These are phyloP conservation scores for Exophiala aquamarina DNA, from an alignment of 2,329 filamentous ascomycete species.

Conservation along the genomic window DNA sequence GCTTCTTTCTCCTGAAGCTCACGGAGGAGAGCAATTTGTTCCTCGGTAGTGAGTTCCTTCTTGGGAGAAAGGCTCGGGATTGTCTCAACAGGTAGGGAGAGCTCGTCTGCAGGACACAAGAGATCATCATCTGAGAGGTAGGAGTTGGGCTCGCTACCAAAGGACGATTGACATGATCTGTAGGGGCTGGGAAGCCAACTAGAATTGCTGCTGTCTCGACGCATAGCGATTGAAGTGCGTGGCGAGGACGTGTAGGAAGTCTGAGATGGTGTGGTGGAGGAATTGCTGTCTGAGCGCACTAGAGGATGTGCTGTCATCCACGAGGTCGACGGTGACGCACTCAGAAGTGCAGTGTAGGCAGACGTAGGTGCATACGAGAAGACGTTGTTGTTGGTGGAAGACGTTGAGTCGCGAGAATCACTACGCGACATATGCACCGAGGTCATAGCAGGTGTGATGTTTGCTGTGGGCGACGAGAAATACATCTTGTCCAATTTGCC, in stretches of 20 bases:
- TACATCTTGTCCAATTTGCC: constrained; percentile 20
- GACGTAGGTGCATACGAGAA: constrained; percentile 17
- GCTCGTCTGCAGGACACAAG: constrained; percentile 17
- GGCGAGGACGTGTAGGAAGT: constrained; percentile 9
- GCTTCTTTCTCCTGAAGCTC: constrained; percentile 28
- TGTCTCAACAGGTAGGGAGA: constrained; percentile 24
- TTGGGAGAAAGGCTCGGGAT: constrained; percentile 23
- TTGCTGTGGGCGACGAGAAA: constrained; percentile 27
- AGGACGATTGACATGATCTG: constrained; percentile 27
- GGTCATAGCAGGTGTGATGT: constrained; percentile 27
- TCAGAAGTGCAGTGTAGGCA: constrained; percentile 22
- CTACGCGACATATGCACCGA: constrained; percentile 30
- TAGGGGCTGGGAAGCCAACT: constrained; percentile 28
- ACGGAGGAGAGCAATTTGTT: constrained; percentile 28
- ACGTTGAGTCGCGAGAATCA: constrained; percentile 28
- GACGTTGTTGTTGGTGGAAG: constrained; percentile 12
- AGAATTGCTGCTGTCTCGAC: constrained; percentile 26
- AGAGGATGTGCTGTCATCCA: constrained; percentile 16
- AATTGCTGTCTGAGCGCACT: constrained; percentile 16
- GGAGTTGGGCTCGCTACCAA: constrained; percentile 23
- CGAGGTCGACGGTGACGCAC: constrained; percentile 25
- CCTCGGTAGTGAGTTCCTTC: constrained; percentile 29
- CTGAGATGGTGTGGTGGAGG: constrained; percentile 11
- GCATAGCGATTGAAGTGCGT: constrained; percentile 18
- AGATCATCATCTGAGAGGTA: constrained; percentile 30